These are phyloP conservation scores for Ceratocystis diversiconidia DNA, from an alignment of 2,329 filamentous ascomycete species.

Conservation along the genomic window DNA sequence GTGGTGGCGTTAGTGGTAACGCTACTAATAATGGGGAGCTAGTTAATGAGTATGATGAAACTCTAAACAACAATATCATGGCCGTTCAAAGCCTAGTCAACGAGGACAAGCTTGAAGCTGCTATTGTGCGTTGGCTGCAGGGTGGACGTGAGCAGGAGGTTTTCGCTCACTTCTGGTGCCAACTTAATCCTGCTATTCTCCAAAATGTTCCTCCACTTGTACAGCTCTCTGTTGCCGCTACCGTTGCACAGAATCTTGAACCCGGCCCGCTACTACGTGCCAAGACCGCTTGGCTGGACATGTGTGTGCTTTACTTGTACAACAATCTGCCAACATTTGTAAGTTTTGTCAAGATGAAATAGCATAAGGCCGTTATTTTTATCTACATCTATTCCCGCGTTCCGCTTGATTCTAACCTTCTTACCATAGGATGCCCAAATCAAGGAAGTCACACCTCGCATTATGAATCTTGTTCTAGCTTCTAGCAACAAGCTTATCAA, in stretches of 20 bases:
- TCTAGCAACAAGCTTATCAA: conserved; percentile 40
- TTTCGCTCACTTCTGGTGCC: conserved; percentile 33
- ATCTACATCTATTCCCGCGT: not conserved
- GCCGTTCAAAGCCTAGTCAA: conserved; percentile 49
- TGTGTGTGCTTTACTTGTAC: conserved; percentile 41
- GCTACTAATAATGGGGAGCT: not conserved
- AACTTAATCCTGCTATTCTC: conserved; percentile 30
- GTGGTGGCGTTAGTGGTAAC: not conserved
- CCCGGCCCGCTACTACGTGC: conserved; percentile 37
- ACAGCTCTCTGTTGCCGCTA: conserved; percentile 49
- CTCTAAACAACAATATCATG: conserved; percentile 41
- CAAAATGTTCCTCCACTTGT: conserved; percentile 46
- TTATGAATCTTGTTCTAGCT: conserved; percentile 39
- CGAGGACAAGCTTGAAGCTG: conserved; percentile 46
- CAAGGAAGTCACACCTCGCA: conserved; percentile 41
- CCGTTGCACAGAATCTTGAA: conserved; percentile 44
- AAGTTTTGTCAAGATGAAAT: conserved; percentile 24
- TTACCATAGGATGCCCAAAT: conserved; percentile 37
- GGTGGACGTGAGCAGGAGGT: conserved; percentile 47
- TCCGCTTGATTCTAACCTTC: conserved; percentile 21
- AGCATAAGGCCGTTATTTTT: not conserved
- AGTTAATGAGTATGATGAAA: conserved; percentile 26
- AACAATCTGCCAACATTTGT: conserved; percentile 36
- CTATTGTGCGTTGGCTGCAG: conserved; percentile 54
- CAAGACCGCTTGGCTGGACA: conserved; percentile 47